Conservation (phyloP, 495 filamentous ascomycete species). For the Mycothermus thermophilus region DNA sequence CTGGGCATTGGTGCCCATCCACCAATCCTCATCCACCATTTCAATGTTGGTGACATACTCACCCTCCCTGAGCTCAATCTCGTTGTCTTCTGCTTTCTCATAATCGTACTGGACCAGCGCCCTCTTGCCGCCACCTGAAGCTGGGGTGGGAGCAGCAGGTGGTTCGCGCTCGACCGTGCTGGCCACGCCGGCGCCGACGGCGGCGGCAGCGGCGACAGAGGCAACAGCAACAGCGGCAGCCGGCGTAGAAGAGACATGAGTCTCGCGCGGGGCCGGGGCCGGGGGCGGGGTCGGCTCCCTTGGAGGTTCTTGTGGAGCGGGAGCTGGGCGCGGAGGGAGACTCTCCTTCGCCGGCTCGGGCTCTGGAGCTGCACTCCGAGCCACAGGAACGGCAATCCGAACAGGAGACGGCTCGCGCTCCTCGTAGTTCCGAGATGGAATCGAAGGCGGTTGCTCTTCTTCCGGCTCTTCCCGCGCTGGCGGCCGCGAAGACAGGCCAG, state of each 20-base stretch:
- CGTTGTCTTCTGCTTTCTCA: constrained; percentile 93
- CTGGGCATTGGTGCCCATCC: constrained; percentile 71
- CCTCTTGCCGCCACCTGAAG: constrained; percentile 46
- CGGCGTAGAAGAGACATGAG: constrained; percentile 50
- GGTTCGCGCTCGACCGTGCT: constrained; percentile 18
- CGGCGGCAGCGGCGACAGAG: constrained; percentile 4
- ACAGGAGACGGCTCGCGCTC: constrained; percentile 50
- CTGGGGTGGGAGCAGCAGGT: constrained; percentile 10
- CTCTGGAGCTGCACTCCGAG: constrained; percentile 42
- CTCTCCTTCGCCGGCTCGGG: constrained; percentile 36
- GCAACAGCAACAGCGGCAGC: constrained; percentile 45
- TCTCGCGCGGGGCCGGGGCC: constrained; percentile 40
- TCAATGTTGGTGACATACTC: constrained; percentile 90
- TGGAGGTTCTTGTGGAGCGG: constrained; percentile 45
- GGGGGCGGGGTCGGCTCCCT: constrained; percentile 43
- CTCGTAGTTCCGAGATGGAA: constrained; percentile 17
- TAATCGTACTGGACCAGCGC: constrained; percentile 90
- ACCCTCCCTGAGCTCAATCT: constrained; percentile 81
- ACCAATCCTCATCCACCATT: constrained; percentile 96
- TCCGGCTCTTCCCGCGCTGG: constrained; percentile 42
- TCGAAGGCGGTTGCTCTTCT: constrained; percentile 28
- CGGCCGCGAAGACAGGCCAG: constrained; percentile 53
- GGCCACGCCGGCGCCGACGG: not conserved
- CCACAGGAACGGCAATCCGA: constrained; percentile 75
- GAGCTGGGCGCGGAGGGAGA: constrained; percentile 31